phyloP scores from a whole-genome alignment of 2,329 filamentous ascomycete genomes.

The Paecilomyces niveus region DNA sequence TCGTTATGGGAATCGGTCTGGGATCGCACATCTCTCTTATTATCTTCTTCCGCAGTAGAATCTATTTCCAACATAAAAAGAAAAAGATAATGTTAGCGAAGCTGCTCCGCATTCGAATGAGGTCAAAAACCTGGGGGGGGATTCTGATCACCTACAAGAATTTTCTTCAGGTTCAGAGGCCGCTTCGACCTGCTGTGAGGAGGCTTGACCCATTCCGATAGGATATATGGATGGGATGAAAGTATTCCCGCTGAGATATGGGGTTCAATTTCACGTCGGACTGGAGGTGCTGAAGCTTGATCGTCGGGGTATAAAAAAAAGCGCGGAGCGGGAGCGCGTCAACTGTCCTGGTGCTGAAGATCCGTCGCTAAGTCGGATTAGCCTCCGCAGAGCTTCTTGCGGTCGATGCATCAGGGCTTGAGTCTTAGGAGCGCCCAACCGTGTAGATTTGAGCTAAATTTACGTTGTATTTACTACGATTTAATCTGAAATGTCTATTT shows the following conservation, averaged over 20 bases:
- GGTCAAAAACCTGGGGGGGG: neutral
- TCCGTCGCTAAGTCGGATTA: neutral
- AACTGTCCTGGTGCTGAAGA: neutral
- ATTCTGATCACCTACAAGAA: slow-evolving; percentile 4
- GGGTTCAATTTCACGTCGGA: neutral
- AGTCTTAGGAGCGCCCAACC: neutral
- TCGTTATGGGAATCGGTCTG: neutral
- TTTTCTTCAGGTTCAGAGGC: neutral
- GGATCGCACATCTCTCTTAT: neutral
- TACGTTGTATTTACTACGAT: neutral
- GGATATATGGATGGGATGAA: neutral
- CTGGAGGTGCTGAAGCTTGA: neutral
- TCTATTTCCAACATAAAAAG: neutral
- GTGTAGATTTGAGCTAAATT: neutral
- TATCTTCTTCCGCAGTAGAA: neutral
- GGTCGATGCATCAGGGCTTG: neutral
- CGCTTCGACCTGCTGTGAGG: slow-evolving; percentile 10
- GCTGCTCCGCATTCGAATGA: neutral
- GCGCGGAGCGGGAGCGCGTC: neutral
- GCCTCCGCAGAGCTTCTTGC: neutral
- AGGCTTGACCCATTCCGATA: slow-evolving; percentile 12
- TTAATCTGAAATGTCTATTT: neutral
- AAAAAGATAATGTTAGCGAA: neutral
- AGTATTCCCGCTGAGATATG: neutral
- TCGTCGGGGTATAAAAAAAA: neutral